Conservation (phyloP, 805 yeast genomes). For the Millerozyma acaciae region DNA sequence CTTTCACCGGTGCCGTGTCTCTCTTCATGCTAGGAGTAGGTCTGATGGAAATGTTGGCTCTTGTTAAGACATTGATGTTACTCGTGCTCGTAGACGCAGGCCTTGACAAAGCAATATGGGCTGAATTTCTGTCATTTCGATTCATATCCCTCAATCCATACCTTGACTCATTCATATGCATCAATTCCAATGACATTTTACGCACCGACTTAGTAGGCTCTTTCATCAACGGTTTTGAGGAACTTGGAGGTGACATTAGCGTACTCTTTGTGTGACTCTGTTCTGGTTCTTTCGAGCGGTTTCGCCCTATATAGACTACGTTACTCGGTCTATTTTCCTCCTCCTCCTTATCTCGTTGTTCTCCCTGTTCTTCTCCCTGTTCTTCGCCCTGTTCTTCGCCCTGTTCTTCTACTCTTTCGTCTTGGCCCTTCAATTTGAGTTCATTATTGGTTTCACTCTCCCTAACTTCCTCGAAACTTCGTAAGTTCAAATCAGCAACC, state of each 20-base stretch:
- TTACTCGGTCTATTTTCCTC: neutral
- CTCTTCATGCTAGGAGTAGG: conserved; percentile 1
- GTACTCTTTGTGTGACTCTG: neutral
- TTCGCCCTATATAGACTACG: no score
- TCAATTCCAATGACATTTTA: conserved; percentile 25
- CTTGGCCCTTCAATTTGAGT: neutral
- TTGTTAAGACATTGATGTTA: conserved; percentile 31
- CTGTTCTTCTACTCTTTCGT: neutral
- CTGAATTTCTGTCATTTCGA: neutral
- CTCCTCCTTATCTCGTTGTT: neutral
- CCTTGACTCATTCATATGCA: conserved; percentile 11
- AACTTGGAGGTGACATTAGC: neutral
- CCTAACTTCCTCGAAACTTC: conserved; percentile 6
- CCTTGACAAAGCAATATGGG: conserved; percentile 13
- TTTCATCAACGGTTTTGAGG: neutral
- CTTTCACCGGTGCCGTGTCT: conserved; percentile 3
- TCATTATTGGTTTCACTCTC: neutral
- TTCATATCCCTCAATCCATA: neutral
- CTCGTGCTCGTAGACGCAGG: conserved; percentile 31
- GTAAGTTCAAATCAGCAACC: conserved; percentile 8
- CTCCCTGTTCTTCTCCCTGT: neutral
- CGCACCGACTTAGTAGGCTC: neutral
- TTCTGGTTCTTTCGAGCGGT: neutral
- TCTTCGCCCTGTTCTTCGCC: neutral
- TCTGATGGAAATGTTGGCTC: conserved; percentile 15